Conservation (phyloP, 371 early-diverging fungal species). For the Mucor racemosus region DNA sequence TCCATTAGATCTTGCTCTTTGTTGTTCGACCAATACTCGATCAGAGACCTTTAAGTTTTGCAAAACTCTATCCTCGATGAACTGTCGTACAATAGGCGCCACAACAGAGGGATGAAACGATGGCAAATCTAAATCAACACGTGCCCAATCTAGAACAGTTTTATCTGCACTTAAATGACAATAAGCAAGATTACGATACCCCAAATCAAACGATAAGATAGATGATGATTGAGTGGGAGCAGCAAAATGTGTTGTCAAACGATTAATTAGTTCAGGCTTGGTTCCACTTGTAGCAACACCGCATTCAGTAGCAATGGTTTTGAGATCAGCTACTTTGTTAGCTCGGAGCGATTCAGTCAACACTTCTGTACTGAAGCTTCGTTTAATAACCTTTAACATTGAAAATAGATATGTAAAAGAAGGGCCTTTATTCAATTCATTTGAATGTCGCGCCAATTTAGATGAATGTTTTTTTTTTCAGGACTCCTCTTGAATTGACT, state of each 20-base stretch:
- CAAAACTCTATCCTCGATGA: slow-evolving; percentile 21
- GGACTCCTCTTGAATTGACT: no score
- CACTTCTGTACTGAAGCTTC: not conserved
- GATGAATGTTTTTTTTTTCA: no score
- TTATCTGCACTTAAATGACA: slow-evolving; percentile 48
- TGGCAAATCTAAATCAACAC: slow-evolving; percentile 43
- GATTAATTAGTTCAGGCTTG: slow-evolving; percentile 26
- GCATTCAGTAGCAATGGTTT: slow-evolving; percentile 20
- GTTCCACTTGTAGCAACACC: slow-evolving; percentile 24
- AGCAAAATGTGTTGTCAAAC: slow-evolving; percentile 5
- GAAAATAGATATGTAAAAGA: not conserved
- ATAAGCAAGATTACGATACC: slow-evolving; percentile 73
- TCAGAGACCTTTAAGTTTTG: slow-evolving; percentile 9
- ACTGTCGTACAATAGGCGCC: slow-evolving; percentile 34
- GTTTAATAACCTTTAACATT: not conserved
- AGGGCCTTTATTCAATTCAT: not conserved
- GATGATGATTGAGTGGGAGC: slow-evolving; percentile 20
- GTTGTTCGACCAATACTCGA: slow-evolving; percentile 54
- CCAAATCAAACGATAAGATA: slow-evolving; percentile 76
- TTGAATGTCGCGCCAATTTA: no score
- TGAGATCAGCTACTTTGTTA: slow-evolving; percentile 24
- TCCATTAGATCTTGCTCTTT: slow-evolving; percentile 51
- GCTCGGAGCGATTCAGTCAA: not conserved
- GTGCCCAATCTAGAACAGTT: slow-evolving; percentile 45
- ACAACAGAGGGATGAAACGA: slow-evolving; percentile 40